Conservation (phyloP, 2,329 filamentous ascomycete genomes). For the Chlorencoelia australis region DNA sequence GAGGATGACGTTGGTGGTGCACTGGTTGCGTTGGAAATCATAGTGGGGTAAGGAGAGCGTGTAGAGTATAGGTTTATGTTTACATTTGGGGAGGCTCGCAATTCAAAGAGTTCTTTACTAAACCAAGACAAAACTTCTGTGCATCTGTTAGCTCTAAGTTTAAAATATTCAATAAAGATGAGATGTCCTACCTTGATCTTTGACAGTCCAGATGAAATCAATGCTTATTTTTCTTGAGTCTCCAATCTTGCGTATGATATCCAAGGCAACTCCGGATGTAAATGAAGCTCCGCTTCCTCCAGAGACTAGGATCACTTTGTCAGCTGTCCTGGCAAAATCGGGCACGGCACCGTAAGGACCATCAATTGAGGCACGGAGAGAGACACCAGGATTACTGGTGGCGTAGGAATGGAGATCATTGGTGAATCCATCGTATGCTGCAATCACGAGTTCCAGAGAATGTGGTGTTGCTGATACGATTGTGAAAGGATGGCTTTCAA, state of each 20-base stretch:
- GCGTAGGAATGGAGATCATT: conserved; percentile 43
- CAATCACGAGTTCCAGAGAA: conserved; percentile 45
- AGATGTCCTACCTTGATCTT: conserved; percentile 33
- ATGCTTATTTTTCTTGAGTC: conserved; percentile 27
- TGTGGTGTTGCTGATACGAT: conserved; percentile 35
- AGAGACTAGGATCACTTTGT: conserved; percentile 48
- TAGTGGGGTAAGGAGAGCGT: too few species aligned
- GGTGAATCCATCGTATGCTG: conserved; percentile 50
- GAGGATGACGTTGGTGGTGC: too few species aligned
- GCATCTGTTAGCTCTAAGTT: too few species aligned
- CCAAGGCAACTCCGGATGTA: conserved; percentile 38
- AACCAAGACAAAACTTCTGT: conserved; percentile 18
- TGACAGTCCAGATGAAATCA: conserved; percentile 41
- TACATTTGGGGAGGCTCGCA: conserved; percentile 20
- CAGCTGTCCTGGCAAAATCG: conserved; percentile 36
- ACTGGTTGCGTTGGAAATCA: too few species aligned
- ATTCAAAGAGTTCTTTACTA: conserved; percentile 21
- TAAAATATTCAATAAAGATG: too few species aligned
- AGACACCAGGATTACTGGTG: conserved; percentile 36
- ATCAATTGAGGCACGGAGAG: conserved; percentile 43
- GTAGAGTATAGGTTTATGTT: conserved; percentile 26
- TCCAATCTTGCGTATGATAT: conserved; percentile 33
- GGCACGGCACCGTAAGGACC: conserved; percentile 49
- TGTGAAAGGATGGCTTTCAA: conserved; percentile 56
- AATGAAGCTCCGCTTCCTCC: conserved; percentile 54